phyloP scores from a whole-genome alignment of 441 rosid genomes.

The Erodium trifolium region DNA sequence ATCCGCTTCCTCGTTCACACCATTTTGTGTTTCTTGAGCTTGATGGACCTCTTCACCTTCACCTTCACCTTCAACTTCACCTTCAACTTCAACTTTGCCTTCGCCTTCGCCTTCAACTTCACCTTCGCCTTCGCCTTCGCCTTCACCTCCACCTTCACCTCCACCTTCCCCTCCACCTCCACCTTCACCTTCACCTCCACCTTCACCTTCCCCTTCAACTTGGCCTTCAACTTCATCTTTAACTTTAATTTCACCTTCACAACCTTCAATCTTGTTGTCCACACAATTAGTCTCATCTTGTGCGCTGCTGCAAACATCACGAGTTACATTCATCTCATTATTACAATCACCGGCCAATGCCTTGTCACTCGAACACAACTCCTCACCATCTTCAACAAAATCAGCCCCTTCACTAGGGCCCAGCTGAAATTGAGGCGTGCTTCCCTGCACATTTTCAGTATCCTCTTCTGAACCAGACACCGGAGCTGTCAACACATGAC shows the following conservation, averaged over 20 bases:
- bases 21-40: slow-evolving; percentile 18
- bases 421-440: slow-evolving; percentile 67
- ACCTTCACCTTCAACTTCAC: neutral
- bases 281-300: neutral
- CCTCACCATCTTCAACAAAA: slow-evolving; percentile 47
- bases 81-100: too few relatives aligned
- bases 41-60: neutral
- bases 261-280: neutral
- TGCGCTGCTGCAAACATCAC: neutral
- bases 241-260: neutral
- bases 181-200: too few relatives aligned
- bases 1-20: slow-evolving; percentile 21
- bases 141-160: too few relatives aligned
- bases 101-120: too few relatives aligned
- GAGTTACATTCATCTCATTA: slow-evolving; percentile 28
- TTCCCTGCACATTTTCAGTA: slow-evolving; percentile 45
- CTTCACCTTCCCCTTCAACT: too few relatives aligned
- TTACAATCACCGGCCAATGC: slow-evolving; percentile 42
- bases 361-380: slow-evolving; percentile 46
- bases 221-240: neutral
- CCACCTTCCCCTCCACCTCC: too few relatives aligned
- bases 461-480: slow-evolving; percentile 51
- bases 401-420: slow-evolving; percentile 63
- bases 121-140: too few relatives aligned
- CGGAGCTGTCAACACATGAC: slow-evolving; percentile 72